Evolutionary conservation across 768 basidiomycete genomes (phyloP), one percentile per base, ranked within the genome.

Genomic region (Psilocybe tampanensis): DNA sequence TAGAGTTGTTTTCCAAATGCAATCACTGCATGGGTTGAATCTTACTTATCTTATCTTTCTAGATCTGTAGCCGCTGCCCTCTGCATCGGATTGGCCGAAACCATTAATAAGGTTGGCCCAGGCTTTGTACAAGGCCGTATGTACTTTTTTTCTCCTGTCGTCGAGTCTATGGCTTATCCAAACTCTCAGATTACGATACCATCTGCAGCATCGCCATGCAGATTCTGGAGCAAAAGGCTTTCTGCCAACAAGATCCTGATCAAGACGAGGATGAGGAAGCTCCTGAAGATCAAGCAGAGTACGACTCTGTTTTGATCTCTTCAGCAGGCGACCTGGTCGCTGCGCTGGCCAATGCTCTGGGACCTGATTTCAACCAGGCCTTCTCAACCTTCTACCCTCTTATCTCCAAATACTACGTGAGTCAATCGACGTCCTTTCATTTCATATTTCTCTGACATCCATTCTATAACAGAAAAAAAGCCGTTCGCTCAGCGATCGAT

Each of bases 241-340:
- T 94, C 63, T 98, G 96, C 76, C 97, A 99, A 72, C 90, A 95
- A 71, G 94, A 96, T 66, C 94, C 95, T 45, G 95, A 96, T 68
- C 90, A 92, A 61, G 94, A 94, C 62, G 92, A 94, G 61, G 82
- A 82, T 3, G 91, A 91, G 22, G 92, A 92, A 64, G 89, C 88
- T 22, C 89, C 88, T 8, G 92, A 93, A 69, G 92, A 93, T 60
- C 89, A 90, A 66, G 95, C 95, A 1, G 97, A 99, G 76, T 96
- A 94, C 70, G 97, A 99, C 70, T 92, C 95, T 3, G 92, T 97
- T 53, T 82, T 99, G 56, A 91, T 98, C 68, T 92, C 92, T 23
- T 88, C 95, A 22, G 96, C 96, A 23, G 90, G 90, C 41, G 97
- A 99, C 69, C 88, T 99, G 53, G 95, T 98, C 56, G 87, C 94